A percentile compares a stretch with the other conserved stretches of the same genome.
Evolutionary conservation across 371 early-diverging fungal genomes (phyloP).

Genomic region (Syncephalastrum monosporum): DNA sequence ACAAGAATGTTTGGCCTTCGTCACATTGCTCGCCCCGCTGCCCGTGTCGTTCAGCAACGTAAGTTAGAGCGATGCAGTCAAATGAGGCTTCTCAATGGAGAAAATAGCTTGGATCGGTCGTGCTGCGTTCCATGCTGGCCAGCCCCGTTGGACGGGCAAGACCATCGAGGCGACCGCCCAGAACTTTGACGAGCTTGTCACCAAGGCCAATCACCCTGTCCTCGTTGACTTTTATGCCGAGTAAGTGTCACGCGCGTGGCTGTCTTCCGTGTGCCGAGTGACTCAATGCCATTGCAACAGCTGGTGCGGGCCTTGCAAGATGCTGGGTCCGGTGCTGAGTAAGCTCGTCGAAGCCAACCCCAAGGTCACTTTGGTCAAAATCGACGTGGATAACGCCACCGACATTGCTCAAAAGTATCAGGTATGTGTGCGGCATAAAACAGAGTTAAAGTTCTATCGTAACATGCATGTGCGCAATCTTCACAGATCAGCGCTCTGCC

Average conservation of each 20-base stretch:
- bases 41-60: no score
- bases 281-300: conserved; percentile 25
- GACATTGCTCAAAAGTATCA: conserved; percentile 61
- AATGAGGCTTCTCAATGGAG: no score
- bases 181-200: conserved; percentile 51
- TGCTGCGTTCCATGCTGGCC: conserved; percentile 30
- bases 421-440: conserved; percentile 24
- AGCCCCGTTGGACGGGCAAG: conserved; percentile 41
- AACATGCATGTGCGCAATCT: background rate
- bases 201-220: conserved; percentile 59
- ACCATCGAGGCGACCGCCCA: conserved; percentile 48
- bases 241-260: conserved; percentile 32
- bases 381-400: conserved; percentile 66
- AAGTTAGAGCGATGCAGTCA: no score
- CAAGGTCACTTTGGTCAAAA: conserved; percentile 68
- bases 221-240: conserved; percentile 83
- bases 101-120: conserved; percentile 3
- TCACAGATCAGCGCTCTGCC: conserved; percentile 68
- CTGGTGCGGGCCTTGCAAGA: conserved; percentile 84
- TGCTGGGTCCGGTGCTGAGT: conserved; percentile 67
- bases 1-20: no score
- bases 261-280: background rate
- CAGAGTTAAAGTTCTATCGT: background rate
- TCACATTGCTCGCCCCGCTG: no score
- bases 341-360: conserved; percentile 61